Conservation (phyloP, 495 filamentous ascomycete genomes). For the Filosporella fistucella region DNA sequence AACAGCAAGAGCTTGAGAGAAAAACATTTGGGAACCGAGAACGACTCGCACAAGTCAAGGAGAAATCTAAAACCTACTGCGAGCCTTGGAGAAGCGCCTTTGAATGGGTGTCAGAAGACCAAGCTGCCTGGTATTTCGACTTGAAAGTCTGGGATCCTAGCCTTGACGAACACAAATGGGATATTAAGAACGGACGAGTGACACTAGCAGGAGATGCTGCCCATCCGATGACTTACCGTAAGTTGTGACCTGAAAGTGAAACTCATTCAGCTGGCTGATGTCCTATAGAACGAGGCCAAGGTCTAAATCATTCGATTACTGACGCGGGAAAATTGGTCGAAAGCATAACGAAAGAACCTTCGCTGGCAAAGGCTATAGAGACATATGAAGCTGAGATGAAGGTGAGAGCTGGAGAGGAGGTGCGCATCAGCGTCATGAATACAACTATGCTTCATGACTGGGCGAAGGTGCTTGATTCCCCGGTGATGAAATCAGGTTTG, state of each 20-base stretch:
- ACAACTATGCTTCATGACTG: slow-evolving; percentile 42
- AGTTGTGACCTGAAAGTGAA: neutral
- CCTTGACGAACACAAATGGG: slow-evolving; percentile 33
- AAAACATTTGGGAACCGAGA: slow-evolving; percentile 19
- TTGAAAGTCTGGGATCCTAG: slow-evolving; percentile 36
- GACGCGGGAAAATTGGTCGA: slow-evolving; percentile 39
- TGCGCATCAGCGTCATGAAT: slow-evolving; percentile 33
- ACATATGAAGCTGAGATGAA: slow-evolving; percentile 47
- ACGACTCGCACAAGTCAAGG: slow-evolving; percentile 35
- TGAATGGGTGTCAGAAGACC: slow-evolving; percentile 38
- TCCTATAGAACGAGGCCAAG: slow-evolving; percentile 45
- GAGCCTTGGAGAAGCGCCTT: slow-evolving; percentile 39
- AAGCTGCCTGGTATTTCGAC: slow-evolving; percentile 31
- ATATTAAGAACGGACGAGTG: slow-evolving; percentile 41
- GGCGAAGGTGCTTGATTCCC: slow-evolving; percentile 30
- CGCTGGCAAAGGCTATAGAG: slow-evolving; percentile 22
- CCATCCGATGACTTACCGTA: slow-evolving; percentile 61
- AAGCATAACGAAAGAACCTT: slow-evolving; percentile 24
- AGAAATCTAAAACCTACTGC: slow-evolving; percentile 26
- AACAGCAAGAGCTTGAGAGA: slow-evolving; percentile 31
- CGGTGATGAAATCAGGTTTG: slow-evolving; percentile 24
- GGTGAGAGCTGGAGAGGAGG: slow-evolving; percentile 39
- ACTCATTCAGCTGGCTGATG: neutral
- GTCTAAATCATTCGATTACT: slow-evolving; percentile 41
- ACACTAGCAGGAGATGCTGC: slow-evolving; percentile 56